Percentiles rank a stretch among this genome's conserved stretches.
Conservation (phyloP, 305 asterid species). For the Caryopteris hybrid region DNA sequence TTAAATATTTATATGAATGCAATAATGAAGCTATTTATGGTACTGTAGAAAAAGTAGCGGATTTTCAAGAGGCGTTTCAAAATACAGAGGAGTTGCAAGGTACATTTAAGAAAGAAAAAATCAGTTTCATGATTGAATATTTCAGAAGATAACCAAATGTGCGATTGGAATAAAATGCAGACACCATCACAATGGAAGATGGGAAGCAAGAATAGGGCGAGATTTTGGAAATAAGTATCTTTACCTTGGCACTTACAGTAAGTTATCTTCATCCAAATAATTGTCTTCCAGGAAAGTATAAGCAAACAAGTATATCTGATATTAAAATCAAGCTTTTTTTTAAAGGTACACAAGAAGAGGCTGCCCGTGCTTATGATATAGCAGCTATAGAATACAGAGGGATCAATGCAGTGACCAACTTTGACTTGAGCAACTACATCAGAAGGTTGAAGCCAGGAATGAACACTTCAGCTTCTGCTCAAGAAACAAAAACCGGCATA, state of each 20-base stretch:
- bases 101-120: conserved; percentile 6
- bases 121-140: neutral
- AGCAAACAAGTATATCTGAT: neutral
- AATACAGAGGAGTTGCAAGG: conserved; percentile 95
- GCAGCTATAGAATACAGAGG: conserved; percentile 84
- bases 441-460: conserved; percentile 68
- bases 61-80: conserved; percentile 80
- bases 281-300: neutral
- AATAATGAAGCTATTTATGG: neutral
- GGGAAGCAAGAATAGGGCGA: conserved; percentile 91
- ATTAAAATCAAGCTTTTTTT: neutral
- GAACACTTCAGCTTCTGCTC: conserved; percentile 26
- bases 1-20: neutral
- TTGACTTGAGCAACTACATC: conserved; percentile 68
- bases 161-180: conserved; percentile 32
- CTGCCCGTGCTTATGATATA: conserved; percentile 73
- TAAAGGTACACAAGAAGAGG: conserved; percentile 76
- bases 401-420: conserved; percentile 67
- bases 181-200: conserved; percentile 82
- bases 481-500: conserved; percentile 27
- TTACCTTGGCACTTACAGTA: conserved; percentile 79
- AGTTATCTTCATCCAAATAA: conserved; percentile 24
- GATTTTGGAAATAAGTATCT: conserved; percentile 86
- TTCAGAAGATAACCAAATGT: conserved; percentile 6
- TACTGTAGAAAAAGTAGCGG: conserved; percentile 63